phyloP scores from a whole-genome alignment of 768 basidiomycete species.

The Tricholoma flavovirens region DNA sequence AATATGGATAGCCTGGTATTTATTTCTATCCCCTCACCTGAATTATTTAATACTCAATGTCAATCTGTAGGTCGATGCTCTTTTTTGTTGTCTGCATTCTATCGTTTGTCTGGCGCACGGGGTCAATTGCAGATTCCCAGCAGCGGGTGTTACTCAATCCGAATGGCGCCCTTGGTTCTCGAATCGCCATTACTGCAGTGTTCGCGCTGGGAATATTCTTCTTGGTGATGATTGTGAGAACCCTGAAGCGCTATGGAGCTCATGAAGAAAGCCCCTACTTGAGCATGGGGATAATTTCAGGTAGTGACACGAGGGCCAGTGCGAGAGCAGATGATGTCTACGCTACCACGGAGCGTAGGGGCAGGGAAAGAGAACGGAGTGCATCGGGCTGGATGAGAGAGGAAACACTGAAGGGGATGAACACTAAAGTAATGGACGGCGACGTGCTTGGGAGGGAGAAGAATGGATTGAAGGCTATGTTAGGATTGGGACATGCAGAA shows the following conservation, averaged over 20 bases:
- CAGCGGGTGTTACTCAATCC: conserved; percentile 31
- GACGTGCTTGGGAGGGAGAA: conserved; percentile 3
- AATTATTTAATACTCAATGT: background rate
- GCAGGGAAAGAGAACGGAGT: conserved; percentile 20
- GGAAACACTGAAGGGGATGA: conserved; percentile 9
- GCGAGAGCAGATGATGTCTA: conserved; percentile 11
- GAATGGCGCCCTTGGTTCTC: conserved; percentile 39
- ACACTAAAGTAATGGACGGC: background rate
- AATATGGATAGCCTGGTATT: conserved; percentile 55
- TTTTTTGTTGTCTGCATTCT: conserved; percentile 46
- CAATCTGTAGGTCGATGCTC: conserved; percentile 39
- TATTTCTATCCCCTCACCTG: background rate
- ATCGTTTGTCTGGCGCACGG: conserved; percentile 57
- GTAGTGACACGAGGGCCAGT: conserved; percentile 5
- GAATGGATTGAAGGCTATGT: conserved; percentile 9
- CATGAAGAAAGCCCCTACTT: conserved; percentile 13
- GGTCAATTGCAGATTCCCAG: conserved; percentile 37
- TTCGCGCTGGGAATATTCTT: conserved; percentile 58
- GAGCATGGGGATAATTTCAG: background rate
- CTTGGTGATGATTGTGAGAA: conserved; percentile 53
- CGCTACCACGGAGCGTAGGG: conserved; percentile 20
- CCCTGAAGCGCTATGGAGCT: conserved; percentile 54
- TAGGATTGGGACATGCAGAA: conserved; percentile 13
- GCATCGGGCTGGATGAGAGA: conserved; percentile 9
- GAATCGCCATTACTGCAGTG: conserved; percentile 49